Evolutionary conservation across 495 filamentous ascomycete species (phyloP), one percentile per base, ranked within the genome.

Genomic region (Penicillium paxilli): DNA sequence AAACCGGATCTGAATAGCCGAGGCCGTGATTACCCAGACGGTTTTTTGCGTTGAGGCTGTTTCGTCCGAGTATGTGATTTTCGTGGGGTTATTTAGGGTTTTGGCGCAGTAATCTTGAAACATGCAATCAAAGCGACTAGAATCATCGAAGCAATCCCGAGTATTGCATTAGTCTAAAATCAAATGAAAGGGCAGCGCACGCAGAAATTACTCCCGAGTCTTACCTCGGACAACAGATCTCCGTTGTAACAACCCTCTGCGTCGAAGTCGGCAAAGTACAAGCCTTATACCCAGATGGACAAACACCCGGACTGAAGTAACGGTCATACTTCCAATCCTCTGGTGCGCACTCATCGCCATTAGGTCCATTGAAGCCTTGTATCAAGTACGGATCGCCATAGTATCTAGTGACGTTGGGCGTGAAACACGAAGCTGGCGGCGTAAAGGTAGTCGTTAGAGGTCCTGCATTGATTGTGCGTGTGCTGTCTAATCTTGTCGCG

Each of bases 371-470:
- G 24, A 52, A 51, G 20, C 52, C 57, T 22, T 44, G 21, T 25
- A 51, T 35, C 12, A 54, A 26, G 11, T 42, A 21, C n/a, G 49
- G 55, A 9, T 26, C 14, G 10, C 37, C 44, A 19, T 26, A 37
- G 16, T 41, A 6, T 17, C 21, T 23, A 23, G 14, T 42, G 28
- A 47, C 44, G 28, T 44, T 42, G 1, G 48, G 30, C 10, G 25
- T 35, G 19, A 49, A 20, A 14, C 57, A 60, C 38, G 57, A 60
- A 20, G 52, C 17, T 0, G 57, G 38, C 0, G 47, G 52, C 6
- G 57, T 55, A 48, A 60, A 60, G 25, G 12, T 16, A 4, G 52
- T 60, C 16, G 57, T 60, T 3, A 60, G 47, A 8, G 57, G 51
- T 7, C 57, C 57, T 46, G 35, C 35, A n/a, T 38, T 38, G 14